Base-by-base conservation (phyloP, 352 stramenopile species). In the Thalassiosira delicatula region DNA sequence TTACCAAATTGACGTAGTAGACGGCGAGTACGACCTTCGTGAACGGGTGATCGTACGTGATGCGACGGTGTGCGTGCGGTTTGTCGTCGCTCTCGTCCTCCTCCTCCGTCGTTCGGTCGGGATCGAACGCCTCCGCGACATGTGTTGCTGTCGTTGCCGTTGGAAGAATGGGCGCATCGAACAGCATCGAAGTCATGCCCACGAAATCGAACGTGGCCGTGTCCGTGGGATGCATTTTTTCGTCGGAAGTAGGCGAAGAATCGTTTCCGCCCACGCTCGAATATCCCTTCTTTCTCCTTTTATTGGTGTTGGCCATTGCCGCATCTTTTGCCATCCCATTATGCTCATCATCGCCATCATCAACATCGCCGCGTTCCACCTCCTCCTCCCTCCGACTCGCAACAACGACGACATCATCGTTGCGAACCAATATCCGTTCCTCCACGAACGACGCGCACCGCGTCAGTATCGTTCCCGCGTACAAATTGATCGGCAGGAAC, bases 1-100 rank as follows among this genome's bases (percentile, higher is more conserved):
- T n/a, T n/a, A n/a, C 91, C 4, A 92, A 79, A 44, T 94, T 94
- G 30, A 62, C 54, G 70, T 93, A 92, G 61, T 87, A 94, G 9
- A 91, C 74, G 19, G 69, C 21, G 37, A 88, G 84, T 46, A 94
- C 84, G 12, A 88, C 5, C 27, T 75, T 83, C 0, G 77, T 79
- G 54, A 83, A 86, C 59, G 79, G 67, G 30, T 83, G 79, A 44
- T 74, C 65, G 66, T 75, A 84, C 8, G 76, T 77, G 25, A 77
- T 83, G 21, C 46, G 65, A 67, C 69, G 56, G n/a, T 32, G n/a
- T 40, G 51, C 14, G 12, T 40, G 76, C 79, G n/a, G 59, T 30
- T 54, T 1, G 2, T 61, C 21, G 21, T 56, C 51, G 32, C 80
- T 14, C 40, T 72, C 1, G 9, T 25, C 23, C 14, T 65, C 59